These are phyloP conservation scores for Camillea tinctor DNA, from an alignment of 2,329 filamentous ascomycete genomes.

Conservation along the genomic window DNA sequence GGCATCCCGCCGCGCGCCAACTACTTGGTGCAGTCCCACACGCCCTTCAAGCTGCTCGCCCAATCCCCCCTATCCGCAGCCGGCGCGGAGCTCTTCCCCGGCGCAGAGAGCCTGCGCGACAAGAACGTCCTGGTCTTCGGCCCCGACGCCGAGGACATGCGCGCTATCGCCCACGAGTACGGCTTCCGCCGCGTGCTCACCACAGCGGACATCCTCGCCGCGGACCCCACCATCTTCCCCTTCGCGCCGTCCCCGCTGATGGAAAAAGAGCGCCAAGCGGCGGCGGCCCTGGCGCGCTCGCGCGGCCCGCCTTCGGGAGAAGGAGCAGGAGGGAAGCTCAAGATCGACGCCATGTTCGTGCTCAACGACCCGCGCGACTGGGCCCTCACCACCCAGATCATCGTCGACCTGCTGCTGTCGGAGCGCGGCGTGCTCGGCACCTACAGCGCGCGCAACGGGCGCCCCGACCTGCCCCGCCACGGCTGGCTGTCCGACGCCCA, in stretches of 20 bases:
- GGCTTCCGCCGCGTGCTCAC: constrained; percentile 82
- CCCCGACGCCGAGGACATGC: constrained; percentile 64
- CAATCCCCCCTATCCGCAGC: constrained; percentile 10
- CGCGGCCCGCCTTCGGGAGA: too few species aligned
- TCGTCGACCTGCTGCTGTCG: constrained; percentile 80
- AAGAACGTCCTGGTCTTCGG: constrained; percentile 75
- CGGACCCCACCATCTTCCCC: constrained; percentile 76
- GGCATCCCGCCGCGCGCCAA: constrained; percentile 61
- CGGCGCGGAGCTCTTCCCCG: too few species aligned
- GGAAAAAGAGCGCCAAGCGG: constrained; percentile 61
- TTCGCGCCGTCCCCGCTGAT: constrained; percentile 61
- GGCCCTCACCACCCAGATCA: constrained; percentile 84
- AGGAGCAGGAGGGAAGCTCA: constrained; percentile 52
- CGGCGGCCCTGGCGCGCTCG: constrained; percentile 55
- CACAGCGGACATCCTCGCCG: constrained; percentile 76
- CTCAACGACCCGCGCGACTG: constrained; percentile 97
- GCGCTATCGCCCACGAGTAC: constrained; percentile 72
- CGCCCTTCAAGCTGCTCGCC: constrained; percentile 75
- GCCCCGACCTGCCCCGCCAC: constrained; percentile 60
- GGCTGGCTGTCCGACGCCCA: constrained; percentile 85
- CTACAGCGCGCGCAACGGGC: constrained; percentile 64
- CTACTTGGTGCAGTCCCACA: constrained; percentile 87
- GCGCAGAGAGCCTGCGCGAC: constrained; percentile 46
- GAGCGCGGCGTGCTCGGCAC: constrained; percentile 78
- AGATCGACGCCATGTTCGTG: constrained; percentile 87